These are phyloP conservation scores for Oryza longistaminata DNA, from an alignment of 176 grass and related monocot genomes.

Conservation along the genomic window DNA sequence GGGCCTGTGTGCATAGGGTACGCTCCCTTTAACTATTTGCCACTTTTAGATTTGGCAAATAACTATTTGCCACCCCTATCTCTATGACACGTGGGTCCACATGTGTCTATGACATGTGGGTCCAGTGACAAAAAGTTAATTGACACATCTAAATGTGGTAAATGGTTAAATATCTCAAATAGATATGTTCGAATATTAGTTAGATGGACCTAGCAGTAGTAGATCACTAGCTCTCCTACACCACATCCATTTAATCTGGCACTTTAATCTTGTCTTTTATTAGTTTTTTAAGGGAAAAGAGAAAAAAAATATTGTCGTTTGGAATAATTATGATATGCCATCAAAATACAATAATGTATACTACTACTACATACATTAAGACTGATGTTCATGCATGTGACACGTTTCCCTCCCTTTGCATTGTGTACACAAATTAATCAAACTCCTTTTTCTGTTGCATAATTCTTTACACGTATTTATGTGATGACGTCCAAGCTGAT, in stretches of 20 bases:
- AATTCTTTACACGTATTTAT: not conserved
- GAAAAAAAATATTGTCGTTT: too few relatives aligned
- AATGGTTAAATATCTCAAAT: too few relatives aligned
- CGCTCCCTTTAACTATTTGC: too few relatives aligned
- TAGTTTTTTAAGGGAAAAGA: too few relatives aligned
- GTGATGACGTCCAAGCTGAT: not conserved
- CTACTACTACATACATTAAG: not conserved
- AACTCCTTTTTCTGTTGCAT: not conserved
- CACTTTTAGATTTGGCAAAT: too few relatives aligned
- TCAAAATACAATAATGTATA: constrained; percentile 6
- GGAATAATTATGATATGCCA: not conserved
- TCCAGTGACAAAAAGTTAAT: too few relatives aligned
- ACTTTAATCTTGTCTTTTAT: not conserved
- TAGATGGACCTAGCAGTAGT: not conserved
- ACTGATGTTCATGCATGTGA: constrained; percentile 11
- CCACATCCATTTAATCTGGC: not conserved
- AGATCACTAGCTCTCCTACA: not conserved
- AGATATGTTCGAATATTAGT: not conserved
- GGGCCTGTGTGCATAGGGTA: too few relatives aligned
- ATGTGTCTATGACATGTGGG: too few relatives aligned
- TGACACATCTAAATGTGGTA: too few relatives aligned
- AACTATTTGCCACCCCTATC: too few relatives aligned
- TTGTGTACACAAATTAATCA: not conserved
- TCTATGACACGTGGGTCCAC: too few relatives aligned
- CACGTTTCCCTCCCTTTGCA: not conserved